phyloP scores from a whole-genome alignment of 2,329 filamentous ascomycete genomes.

The Colletotrichum incanum region DNA sequence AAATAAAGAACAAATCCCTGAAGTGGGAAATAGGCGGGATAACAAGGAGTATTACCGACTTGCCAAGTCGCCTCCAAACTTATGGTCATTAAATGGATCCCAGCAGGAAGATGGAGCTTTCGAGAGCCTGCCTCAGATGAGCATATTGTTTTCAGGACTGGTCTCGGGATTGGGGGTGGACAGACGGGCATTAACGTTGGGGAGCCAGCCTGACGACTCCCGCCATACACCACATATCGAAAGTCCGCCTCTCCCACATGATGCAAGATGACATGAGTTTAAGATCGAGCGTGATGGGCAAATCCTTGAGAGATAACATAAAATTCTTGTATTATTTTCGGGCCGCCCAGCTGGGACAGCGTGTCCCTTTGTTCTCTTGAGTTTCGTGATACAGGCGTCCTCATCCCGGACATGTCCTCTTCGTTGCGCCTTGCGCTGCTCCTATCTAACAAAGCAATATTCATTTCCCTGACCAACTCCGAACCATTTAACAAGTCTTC shows the following conservation, averaged over 20 bases:
- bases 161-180: background rate
- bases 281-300: background rate
- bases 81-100: background rate
- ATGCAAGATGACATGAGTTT: background rate
- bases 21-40: background rate
- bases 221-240: too few species aligned
- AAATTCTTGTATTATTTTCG: conserved; percentile 29
- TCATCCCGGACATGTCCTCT: conserved; percentile 1
- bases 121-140: background rate
- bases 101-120: background rate
- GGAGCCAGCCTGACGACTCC: background rate
- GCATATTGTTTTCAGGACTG: background rate
- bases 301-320: background rate
- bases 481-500: conserved; percentile 32
- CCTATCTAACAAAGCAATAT: conserved; percentile 32
- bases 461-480: conserved; percentile 39
- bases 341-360: background rate
- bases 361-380: background rate
- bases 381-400: conserved; percentile 9
- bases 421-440: conserved; percentile 27
- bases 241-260: background rate
- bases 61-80: background rate
- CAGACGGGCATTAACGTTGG: too few species aligned
- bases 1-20: background rate
- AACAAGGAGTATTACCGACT: background rate